Evolutionary conservation across 768 basidiomycete genomes (phyloP), one percentile per base, ranked within the genome.

Genomic region (Amylocystis lapponica): DNA sequence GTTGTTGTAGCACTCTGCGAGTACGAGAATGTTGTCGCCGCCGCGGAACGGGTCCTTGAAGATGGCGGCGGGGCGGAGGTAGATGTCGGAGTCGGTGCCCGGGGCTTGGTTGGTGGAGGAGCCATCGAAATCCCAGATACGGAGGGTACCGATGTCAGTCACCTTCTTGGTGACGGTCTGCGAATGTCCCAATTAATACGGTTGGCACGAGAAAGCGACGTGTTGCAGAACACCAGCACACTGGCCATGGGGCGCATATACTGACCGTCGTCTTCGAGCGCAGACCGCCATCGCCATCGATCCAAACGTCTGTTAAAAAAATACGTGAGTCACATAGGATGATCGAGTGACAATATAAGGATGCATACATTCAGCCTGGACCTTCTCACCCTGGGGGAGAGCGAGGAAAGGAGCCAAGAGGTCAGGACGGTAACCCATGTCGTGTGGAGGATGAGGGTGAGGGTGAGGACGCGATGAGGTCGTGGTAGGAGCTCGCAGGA

Each of bases 41-140:
- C 93, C 89, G 50, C 96, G 92, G 92, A 98, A 99, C 42, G 96
- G 96, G 62, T 99, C 96, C 59, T 87, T 93, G 84, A 96, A 99
- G 72, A 93, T 92, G 56, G 94, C 83, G 45, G 81, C 91, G 36
- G 96, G 96, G 54, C 94, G 89, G 57, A 99, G 93, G 70, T 92
- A 95, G 70, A 99, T 87, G 63, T 98, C 96, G 7, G 96, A 99
- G 71, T 99, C 87, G 61, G 76, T 57, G 27, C 95, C 95, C 13
- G 94, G 92, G 16, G 96, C 96, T 66, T 99, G 96, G 69, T 90
- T 90, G 62, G 94, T 96, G 31, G 90, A 94, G 37, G 92, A 95
- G 57, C 95, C 95, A 63, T 99, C 95, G 61, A 99, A 99, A 74
- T 98, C 95, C 95, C 95, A 99, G 64, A 89, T 80, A 58, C 95